Conservation (phyloP, 768 basidiomycete species). For the Ephemerocybe angulata region DNA sequence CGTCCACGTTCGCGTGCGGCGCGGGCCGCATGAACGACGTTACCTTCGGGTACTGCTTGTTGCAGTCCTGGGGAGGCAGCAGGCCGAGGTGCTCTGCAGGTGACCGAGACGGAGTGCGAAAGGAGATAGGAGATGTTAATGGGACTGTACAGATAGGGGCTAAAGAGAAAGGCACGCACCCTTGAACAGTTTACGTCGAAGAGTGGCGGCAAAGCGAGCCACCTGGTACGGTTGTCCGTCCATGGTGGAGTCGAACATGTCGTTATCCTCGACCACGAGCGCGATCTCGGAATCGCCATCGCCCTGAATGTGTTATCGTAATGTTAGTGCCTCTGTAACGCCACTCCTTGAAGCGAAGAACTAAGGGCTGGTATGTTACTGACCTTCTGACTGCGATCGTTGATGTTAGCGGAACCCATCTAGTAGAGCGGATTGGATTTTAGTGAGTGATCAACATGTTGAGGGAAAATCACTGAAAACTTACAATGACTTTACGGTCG, state of each 20-base stretch:
- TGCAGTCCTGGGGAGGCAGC: conserved; percentile 64
- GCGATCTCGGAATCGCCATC: conserved; percentile 96
- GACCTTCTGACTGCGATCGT: conserved; percentile 81
- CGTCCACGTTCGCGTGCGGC: conserved; percentile 66
- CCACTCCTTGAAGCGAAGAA: not conserved
- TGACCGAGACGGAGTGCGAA: conserved; percentile 9
- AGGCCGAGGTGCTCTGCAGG: conserved; percentile 80
- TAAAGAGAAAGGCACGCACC: too few relatives aligned
- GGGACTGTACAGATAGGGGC: conserved; percentile 5
- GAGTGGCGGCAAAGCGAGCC: conserved; percentile 74
- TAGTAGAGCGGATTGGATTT: conserved; percentile 21
- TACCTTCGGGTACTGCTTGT: conserved; percentile 29
- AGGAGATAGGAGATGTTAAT: not conserved
- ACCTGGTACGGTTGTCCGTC: conserved; percentile 71
- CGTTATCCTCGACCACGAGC: conserved; percentile 84
- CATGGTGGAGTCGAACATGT: conserved; percentile 74
- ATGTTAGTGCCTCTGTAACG: not conserved
- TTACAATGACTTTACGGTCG: conserved; percentile 81
- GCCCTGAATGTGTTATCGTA: conserved; percentile 43
- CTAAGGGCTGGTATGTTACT: conserved; percentile 1
- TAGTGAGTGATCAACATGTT: not conserved
- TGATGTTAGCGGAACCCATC: conserved; percentile 94
- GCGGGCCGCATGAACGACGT: conserved; percentile 77
- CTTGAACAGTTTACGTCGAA: conserved; percentile 80
- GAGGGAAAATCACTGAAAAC: conserved; percentile 23